phyloP scores from a whole-genome alignment of 2,329 filamentous ascomycete species.

The Hypoxylon sp. region DNA sequence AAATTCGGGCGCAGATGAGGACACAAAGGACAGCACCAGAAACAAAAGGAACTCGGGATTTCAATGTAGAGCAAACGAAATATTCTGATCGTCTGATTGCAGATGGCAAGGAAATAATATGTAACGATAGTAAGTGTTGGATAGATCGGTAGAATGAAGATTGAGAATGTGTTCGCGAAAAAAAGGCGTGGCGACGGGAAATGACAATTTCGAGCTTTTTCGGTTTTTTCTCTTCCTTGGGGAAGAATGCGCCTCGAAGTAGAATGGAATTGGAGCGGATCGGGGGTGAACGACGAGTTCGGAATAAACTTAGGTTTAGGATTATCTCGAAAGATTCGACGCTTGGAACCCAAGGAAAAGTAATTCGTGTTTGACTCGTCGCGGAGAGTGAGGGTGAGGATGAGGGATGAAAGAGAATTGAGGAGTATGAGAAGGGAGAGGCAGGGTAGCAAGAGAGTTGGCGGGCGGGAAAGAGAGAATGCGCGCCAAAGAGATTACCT shows the following conservation, averaged over 20 bases:
- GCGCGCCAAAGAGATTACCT: slow-evolving; percentile 49
- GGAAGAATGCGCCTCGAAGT: slow-evolving; percentile 50
- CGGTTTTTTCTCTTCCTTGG: slow-evolving; percentile 18
- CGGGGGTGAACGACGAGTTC: slow-evolving; percentile 40
- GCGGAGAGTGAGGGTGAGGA: slow-evolving; percentile 42
- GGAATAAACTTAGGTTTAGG: slow-evolving; percentile 44
- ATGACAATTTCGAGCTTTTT: slow-evolving; percentile 43
- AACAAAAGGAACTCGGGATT: slow-evolving; percentile 48
- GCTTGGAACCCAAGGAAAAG: slow-evolving; percentile 35
- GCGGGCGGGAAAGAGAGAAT: slow-evolving; percentile 45
- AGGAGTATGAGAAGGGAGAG: slow-evolving; percentile 39
- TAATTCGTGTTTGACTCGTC: slow-evolving; percentile 45
- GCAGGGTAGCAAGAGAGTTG: slow-evolving; percentile 34
- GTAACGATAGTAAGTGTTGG: slow-evolving; percentile 35
- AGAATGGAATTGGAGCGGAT: slow-evolving; percentile 46
- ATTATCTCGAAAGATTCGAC: slow-evolving; percentile 45
- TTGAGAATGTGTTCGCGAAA: slow-evolving; percentile 44
- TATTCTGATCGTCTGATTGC: slow-evolving; percentile 29
- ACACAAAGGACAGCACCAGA: slow-evolving; percentile 49
- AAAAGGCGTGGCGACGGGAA: slow-evolving; percentile 43
- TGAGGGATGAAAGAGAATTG: slow-evolving; percentile 43
- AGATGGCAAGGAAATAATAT: slow-evolving; percentile 34
- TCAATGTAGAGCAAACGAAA: slow-evolving; percentile 38
- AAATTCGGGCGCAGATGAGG: slow-evolving; percentile 34
- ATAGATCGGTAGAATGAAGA: slow-evolving; percentile 31